Evolutionary conservation across 2,329 filamentous ascomycete species (phyloP), one percentile per base, ranked within the genome.

Genomic region (Boeremia exigua): DNA sequence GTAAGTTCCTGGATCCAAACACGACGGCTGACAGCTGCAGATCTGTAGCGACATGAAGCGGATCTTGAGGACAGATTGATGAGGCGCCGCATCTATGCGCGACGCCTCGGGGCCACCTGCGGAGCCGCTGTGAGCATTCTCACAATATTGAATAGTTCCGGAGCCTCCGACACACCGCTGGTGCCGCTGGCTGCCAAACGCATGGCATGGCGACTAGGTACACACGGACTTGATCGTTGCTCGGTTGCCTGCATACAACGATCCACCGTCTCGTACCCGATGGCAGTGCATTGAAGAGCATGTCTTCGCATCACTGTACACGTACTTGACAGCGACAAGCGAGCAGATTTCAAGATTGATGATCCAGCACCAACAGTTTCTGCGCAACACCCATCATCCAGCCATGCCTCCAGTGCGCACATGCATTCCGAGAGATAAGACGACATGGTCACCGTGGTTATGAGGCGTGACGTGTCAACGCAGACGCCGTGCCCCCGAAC

Each of bases 71-170:
- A 37, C 34, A 7, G 14, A 25, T 19, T n/a, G 10, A 14, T 17
- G 36, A 46, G 23, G 30, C 37, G 27, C 53, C 47, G 53, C 37
- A 27, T 47, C 47, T 51, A 51, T 47, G 53, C 47, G 48, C 37
- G n/a, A 29, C 46, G 19, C 17, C 27, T 40, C 23, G 28, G 30
- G 39, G 45, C 37, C 30, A 43, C 25, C 25, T n/a, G 8, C 50
- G 43, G 50, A 19, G 23, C 28, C 23, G 45, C 11, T 8, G 25
- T 19, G 15, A 33, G 8, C 12, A n/a, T n/a, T n/a, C n/a, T 28
- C 15, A 33, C 27, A 7, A 15, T 25, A 17, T 19, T 30, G 34
- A 29, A 12, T 11, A 32, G 15, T n/a, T n/a, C 33, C 39, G 45
- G 32, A 29, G 11, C 28, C 34, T 48, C 51, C 44, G 19, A 48